A percentile compares a stretch with the other conserved stretches of the same genome.
These are phyloP conservation scores for Aegilops umbellulata DNA, from an alignment of 176 grass and related monocot species.

Conservation along the genomic window DNA sequence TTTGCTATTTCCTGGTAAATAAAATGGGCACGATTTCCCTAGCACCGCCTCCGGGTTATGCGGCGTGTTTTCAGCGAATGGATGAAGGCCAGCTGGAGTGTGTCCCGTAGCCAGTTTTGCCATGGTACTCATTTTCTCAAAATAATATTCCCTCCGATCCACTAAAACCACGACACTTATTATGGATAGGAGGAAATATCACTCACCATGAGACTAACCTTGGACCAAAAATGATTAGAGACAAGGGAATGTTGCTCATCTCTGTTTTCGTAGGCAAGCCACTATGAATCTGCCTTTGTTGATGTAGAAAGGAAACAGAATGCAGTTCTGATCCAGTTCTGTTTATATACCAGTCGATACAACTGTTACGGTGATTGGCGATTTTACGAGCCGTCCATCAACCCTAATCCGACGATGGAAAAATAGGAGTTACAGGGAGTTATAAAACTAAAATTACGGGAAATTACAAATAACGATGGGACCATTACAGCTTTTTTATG, in stretches of 20 bases:
- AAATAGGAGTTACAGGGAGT: too few species aligned
- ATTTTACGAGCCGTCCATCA: too few species aligned
- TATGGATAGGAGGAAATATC: too few species aligned
- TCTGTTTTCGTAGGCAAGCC: background rate
- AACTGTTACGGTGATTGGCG: too few species aligned
- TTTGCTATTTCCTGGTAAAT: background rate
- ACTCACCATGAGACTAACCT: background rate
- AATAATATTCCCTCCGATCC: background rate
- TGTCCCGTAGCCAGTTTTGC: background rate
- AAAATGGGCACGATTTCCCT: background rate
- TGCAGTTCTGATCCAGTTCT: background rate
- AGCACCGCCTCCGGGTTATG: background rate
- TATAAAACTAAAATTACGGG: too few species aligned
- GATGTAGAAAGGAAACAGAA: slow-evolving; percentile 7
- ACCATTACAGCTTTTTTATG: too few species aligned
- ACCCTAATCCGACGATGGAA: too few species aligned
- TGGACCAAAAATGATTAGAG: background rate
- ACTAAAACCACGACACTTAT: too few species aligned
- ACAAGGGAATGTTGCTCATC: background rate
- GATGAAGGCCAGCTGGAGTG: background rate
- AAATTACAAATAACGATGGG: too few species aligned
- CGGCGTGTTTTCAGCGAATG: background rate
- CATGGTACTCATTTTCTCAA: background rate
- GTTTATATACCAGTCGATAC: background rate
- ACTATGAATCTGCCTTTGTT: background rate